Evolutionary conservation across 176 grass and related monocot species (phyloP), one percentile per base, ranked within the genome.

Genomic region (Zoysia pacifica): DNA sequence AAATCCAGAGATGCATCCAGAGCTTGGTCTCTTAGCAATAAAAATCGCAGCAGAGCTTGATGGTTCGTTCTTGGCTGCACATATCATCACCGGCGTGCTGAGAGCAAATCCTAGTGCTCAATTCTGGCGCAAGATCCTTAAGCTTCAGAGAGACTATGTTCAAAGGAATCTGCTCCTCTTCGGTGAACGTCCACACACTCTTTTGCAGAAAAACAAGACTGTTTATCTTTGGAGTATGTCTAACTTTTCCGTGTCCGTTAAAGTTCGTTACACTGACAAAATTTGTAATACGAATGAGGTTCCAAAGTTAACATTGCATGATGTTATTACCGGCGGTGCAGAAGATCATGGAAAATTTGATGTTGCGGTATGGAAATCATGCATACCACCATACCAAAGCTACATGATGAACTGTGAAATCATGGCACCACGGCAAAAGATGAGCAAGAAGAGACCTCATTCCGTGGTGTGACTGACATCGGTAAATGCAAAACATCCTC

Each of bases 1-100:
- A 49, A 48, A 68, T 9, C 49, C 61, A 1, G 8, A 63, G 0
- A 69, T 75, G 0, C 40, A 71, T 6, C 38, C 37, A 0, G 38
- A 62, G 68, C 20, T 86, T 36, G 72, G 61, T 53, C 50, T 69
- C 5, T 61, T 84, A 52, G 81, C 50, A 4, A 77, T 60, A 51
- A 68, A 68, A 61, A 50, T 84, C 28, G 75, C 68, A 62, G 70
- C 18, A 51, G 61, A 51, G 74, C 43, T 88, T 5, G 37, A 80
- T 54, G 69, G 75, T 38, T 89, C 51, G 20, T 62, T 84, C 13
- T 13, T 5, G 9, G 3, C 8, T 14, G 75, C 81, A 62, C 68
- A 66, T 5, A 41, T 67, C 3, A 11, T 65, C 0, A 3, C 11
- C 5, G 69, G 73, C 41, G 2, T 64, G 7, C 7, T 75, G 1